These are phyloP conservation scores for Penicillium decumbens DNA, from an alignment of 2,329 filamentous ascomycete species.

Conservation along the genomic window DNA sequence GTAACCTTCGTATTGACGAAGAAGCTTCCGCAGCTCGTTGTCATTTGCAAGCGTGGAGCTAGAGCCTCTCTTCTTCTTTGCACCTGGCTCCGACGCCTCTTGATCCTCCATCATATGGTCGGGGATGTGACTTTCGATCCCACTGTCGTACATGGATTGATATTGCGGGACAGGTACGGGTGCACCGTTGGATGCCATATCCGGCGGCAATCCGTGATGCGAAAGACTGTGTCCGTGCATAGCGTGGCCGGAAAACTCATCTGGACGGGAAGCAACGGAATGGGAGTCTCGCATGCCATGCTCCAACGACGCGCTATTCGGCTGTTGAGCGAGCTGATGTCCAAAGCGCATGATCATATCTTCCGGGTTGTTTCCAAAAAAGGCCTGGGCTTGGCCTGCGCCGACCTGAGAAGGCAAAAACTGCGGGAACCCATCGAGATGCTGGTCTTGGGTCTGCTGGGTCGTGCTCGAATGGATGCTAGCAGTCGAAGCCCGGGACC, in stretches of 20 bases:
- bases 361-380: conserved; percentile 41
- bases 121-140: conserved; percentile 41
- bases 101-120: conserved; percentile 40
- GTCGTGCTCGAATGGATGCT: conserved; percentile 47
- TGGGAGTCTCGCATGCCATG: conserved; percentile 38
- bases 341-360: conserved; percentile 46
- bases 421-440: conserved; percentile 38
- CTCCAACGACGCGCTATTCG: conserved; percentile 35
- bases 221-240: conserved; percentile 34
- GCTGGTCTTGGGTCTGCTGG: conserved; percentile 43
- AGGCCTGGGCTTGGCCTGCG: conserved; percentile 34
- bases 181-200: conserved; percentile 34
- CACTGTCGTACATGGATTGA: conserved; percentile 39
- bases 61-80: conserved; percentile 45
- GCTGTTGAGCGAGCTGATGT: conserved; percentile 40
- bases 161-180: conserved; percentile 36
- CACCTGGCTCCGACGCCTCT: conserved; percentile 42
- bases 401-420: conserved; percentile 37
- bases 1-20: conserved; percentile 46
- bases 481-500: conserved; percentile 46
- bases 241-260: conserved; percentile 37
- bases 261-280: conserved; percentile 32
- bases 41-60: conserved; percentile 48
- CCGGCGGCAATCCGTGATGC: conserved; percentile 35
- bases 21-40: conserved; percentile 45